These are phyloP conservation scores for Xylaria sp. DNA, from an alignment of 495 filamentous ascomycete genomes.

Conservation along the genomic window DNA sequence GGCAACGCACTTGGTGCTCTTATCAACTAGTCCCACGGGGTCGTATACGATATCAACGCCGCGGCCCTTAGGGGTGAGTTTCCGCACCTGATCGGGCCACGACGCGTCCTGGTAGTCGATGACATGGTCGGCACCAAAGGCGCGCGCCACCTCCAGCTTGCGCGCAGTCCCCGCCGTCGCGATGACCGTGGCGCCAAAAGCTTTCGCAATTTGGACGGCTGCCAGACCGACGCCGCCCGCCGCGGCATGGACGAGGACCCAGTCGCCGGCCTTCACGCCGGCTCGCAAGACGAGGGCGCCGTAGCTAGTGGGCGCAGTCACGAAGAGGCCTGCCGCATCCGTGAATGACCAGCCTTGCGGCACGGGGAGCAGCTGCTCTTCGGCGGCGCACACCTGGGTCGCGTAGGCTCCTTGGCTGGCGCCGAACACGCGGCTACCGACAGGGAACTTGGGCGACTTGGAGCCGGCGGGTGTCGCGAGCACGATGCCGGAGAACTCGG, in stretches of 20 bases:
- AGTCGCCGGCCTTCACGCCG: slow-evolving; percentile 77
- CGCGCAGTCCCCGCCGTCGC: slow-evolving; percentile 81
- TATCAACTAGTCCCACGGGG: slow-evolving; percentile 83
- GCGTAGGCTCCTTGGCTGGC: slow-evolving; percentile 88
- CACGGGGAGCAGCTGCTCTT: slow-evolving; percentile 72
- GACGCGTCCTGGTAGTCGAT: slow-evolving; percentile 73
- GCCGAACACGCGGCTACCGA: slow-evolving; percentile 86
- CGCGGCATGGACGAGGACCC: slow-evolving; percentile 89
- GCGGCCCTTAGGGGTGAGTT: slow-evolving; percentile 69
- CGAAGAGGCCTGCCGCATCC: slow-evolving; percentile 87
- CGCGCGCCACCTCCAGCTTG: slow-evolving; percentile 78
- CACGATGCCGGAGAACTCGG: slow-evolving; percentile 85
- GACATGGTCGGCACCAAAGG: slow-evolving; percentile 84
- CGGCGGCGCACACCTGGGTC: slow-evolving; percentile 70
- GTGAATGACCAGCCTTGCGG: slow-evolving; percentile 82
- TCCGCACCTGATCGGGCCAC: slow-evolving; percentile 83
- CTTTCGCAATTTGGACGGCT: slow-evolving; percentile 92
- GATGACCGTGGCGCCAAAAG: slow-evolving; percentile 85
- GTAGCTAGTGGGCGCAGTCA: slow-evolving; percentile 91
- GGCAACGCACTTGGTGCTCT: slow-evolving; percentile 82
- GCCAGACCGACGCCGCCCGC: slow-evolving; percentile 92
- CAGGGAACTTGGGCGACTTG: slow-evolving; percentile 62
- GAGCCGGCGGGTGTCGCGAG: slow-evolving; percentile 64
- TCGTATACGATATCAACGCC: slow-evolving; percentile 90
- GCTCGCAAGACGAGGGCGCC: slow-evolving; percentile 82